Base-by-base conservation (phyloP, 306 rosid genomes). In the Dryas alaskensis region DNA sequence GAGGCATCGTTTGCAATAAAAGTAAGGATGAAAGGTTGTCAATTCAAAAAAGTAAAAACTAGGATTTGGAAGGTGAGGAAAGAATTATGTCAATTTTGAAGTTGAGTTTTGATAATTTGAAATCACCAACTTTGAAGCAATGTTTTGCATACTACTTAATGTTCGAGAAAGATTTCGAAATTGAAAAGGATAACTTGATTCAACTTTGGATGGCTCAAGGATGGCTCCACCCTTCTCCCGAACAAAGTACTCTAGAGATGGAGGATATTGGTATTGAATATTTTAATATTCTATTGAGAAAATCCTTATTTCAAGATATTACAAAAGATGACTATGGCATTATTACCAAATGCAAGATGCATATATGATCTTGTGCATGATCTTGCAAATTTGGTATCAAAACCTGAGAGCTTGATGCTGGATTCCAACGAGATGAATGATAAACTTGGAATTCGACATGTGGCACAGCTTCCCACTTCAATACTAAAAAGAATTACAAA, bases 221-320 rank as follows among this genome's bases (percentile, higher is more conserved):
- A 37, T 72, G 78, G 78, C 67, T 74, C 43, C 53, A 52, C 43
- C 58, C 11, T 0, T 9, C 9, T 27, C 37, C 48, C 6, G 1
- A 8, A 0, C 19, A 22, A 1, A 66, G 59, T 50, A 44, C 10
- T 16, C 11, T 0, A 10, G 37, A 8, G n/a, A 54, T 65, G 60
- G 77, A 73, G 60, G 77, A 73, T 27, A 10, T 73, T 48, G 77
- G 77, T 27, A 55, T 25, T n/a, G 62, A 49, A 57, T 73, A 73
- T 47, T 45, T 45, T 45, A 45, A 45, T 45, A 45, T 45, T 8
- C 48, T 45, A 45, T 5, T 8, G 8, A 3, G 8, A 45, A 45
- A 45, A 2, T 45, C 48, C 37, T 27, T 27, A 27, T 27, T 27
- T 27, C 37, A 27, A 27, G 37, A 27, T 27, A 2, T 27, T 27